Evolutionary conservation across 1,284 basidiomycete species (phyloP).

Genomic region (Boletus hoseneyae): DNA sequence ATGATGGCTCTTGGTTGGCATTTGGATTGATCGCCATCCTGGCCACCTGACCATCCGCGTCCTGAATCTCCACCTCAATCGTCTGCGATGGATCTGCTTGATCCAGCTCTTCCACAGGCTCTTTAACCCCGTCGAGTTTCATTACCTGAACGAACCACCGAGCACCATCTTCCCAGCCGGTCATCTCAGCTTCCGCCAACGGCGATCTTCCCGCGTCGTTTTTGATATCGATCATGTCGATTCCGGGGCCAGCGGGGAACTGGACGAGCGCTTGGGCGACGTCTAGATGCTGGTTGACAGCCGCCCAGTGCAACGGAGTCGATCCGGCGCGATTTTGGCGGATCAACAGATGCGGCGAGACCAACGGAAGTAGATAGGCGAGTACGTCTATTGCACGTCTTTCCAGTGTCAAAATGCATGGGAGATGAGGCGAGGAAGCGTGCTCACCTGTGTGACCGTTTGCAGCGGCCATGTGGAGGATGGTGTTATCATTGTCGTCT

Average conservation of each 20-base stretch:
- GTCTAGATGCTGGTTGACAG: constrained; percentile 73
- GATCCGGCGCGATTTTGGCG: constrained; percentile 68
- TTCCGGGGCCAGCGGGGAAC: constrained; percentile 53
- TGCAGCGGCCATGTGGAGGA: constrained; percentile 80
- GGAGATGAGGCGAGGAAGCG: not conserved
- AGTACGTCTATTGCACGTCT: constrained; percentile 61
- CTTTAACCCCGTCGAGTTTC: constrained; percentile 52
- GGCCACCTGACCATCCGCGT: constrained; percentile 62
- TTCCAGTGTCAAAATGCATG: constrained; percentile 40
- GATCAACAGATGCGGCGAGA: constrained; percentile 56
- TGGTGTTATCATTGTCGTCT: constrained; percentile 76
- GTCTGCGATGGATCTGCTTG: constrained; percentile 13
- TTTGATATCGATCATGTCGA: constrained; percentile 68
- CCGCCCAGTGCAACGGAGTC: constrained; percentile 87
- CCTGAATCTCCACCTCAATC: constrained; percentile 55
- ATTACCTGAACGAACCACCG: constrained; percentile 75
- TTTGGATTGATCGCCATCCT: constrained; percentile 47
- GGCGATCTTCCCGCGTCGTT: constrained; percentile 68
- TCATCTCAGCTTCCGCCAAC: constrained; percentile 71
- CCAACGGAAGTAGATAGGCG: constrained; percentile 61
- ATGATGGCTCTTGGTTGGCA: not conserved
- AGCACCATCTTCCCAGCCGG: constrained; percentile 77
- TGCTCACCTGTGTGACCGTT: constrained; percentile 82
- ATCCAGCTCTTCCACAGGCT: constrained; percentile 21
- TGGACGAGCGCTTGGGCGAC: constrained; percentile 65